Evolutionary conservation across 805 yeast genomes (phyloP), one percentile per base, ranked within the genome.

Genomic region (Candida corydali): DNA sequence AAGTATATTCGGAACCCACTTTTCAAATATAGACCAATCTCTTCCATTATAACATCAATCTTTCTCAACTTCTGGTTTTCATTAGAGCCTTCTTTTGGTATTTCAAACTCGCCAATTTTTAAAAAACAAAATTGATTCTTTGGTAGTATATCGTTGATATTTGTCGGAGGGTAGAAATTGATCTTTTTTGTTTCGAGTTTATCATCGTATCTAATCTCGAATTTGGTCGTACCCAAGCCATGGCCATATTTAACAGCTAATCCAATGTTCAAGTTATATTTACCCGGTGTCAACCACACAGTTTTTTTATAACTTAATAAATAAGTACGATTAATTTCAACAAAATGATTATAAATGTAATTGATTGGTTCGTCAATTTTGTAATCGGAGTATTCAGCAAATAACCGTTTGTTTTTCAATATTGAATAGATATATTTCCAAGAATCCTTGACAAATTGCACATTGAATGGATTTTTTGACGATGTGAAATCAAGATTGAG

Each of bases 141-240:
- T 1, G 82, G 82, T n/a, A 77, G 55, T 17, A 80, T 61, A 9
- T 78, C 83, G 35, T 69, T 70, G 29, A 80, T 72, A 44, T 75
- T 72, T 0, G 75, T 62, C 0, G 84, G 79, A 1, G 83, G 80
- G 46, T 70, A 76, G 40, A 69, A 76, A 1, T 68, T 62, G 35
- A 69, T 59, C 17, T 46, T 41, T 2, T 61, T 42, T 11, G 57
- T 47, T 7, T 57, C 57, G 2, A 53, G 44, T 2, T 51, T 51
- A 17, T 55, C 50, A 22, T 55, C 41, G 38, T 61, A 61, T 14
- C 51, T 48, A 6, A 78, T 59, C 44, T 68, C 74, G 44, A 78
- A 78, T 45, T 69, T 68, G 12, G 79, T 74, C 11, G 82, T 76
- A 2, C 82, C 82, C 18, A 79, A 52, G 0, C 84, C 84, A 36